These are phyloP conservation scores for Kickxella alabastrina DNA, from an alignment of 192 early-diverging fungal genomes.

Conservation along the genomic window DNA sequence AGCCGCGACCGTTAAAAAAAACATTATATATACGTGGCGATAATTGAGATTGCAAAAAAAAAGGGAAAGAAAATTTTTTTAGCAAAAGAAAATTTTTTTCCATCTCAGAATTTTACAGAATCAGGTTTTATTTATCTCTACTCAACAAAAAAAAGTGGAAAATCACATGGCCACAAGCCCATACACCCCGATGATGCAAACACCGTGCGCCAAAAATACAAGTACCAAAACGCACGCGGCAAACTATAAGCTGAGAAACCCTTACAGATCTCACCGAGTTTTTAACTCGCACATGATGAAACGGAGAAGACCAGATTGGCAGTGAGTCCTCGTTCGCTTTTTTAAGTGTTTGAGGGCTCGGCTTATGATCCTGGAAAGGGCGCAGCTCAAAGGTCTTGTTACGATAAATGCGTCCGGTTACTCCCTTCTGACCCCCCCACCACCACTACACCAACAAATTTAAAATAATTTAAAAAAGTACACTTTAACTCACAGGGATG, in stretches of 20 bases:
- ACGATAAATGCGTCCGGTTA: conserved; percentile 13
- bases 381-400: conserved; percentile 13
- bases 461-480: no score
- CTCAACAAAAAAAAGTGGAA: no score
- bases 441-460: not conserved
- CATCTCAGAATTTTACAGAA: no score
- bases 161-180: no score
- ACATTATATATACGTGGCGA: not conserved
- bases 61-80: not conserved
- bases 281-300: conserved; percentile 23
- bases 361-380: conserved; percentile 11
- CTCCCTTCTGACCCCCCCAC: conserved; percentile 9
- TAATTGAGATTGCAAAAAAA: not conserved
- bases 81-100: conserved; percentile 7
- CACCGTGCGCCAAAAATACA: no score
- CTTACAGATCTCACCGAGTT: conserved; percentile 41
- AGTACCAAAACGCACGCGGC: no score
- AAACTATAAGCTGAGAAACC: not conserved
- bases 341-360: no score
- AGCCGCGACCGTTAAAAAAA: conserved; percentile 1
- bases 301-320: conserved; percentile 12
- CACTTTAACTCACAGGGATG: no score
- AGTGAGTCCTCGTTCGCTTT: no score
- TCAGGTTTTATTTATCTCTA: no score
- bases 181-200: no score